Conservation (phyloP, 2,329 filamentous ascomycete species). For the Botrytis sinoallii region DNA sequence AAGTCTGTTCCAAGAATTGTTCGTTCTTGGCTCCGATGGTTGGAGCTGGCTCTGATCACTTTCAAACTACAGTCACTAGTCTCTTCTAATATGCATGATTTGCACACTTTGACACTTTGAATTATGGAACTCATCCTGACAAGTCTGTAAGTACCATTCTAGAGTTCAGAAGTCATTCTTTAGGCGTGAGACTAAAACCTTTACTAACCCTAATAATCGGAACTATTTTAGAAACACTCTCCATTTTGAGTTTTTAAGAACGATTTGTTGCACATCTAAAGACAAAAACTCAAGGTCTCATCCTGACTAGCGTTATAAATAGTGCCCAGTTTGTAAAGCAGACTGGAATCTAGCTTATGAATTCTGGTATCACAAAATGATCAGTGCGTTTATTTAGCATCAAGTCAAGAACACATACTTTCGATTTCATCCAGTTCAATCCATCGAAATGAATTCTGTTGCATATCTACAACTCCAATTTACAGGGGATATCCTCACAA, state of each 20-base stretch:
- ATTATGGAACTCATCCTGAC: neutral
- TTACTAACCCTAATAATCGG: neutral
- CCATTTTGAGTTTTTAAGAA: neutral
- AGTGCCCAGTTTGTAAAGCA: neutral
- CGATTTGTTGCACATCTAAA: neutral
- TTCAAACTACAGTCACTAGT: neutral
- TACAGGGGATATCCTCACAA: neutral
- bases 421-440: neutral
- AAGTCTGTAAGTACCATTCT: neutral
- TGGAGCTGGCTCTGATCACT: neutral
- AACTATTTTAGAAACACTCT: neutral
- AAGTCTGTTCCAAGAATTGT: neutral
- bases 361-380: neutral
- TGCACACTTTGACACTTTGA: neutral
- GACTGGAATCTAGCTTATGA: neutral
- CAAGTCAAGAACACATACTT: neutral
- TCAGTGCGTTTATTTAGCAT: neutral
- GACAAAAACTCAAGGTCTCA: neutral
- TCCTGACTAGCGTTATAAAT: neutral
- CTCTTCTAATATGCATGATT: neutral
- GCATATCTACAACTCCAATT: neutral
- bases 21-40: neutral
- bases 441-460: neutral
- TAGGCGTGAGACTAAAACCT: neutral
- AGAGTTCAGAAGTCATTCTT: neutral